Evolutionary conservation across 371 early-diverging fungal genomes (phyloP).

Genomic region (Neoconidiobolus thromboides): DNA sequence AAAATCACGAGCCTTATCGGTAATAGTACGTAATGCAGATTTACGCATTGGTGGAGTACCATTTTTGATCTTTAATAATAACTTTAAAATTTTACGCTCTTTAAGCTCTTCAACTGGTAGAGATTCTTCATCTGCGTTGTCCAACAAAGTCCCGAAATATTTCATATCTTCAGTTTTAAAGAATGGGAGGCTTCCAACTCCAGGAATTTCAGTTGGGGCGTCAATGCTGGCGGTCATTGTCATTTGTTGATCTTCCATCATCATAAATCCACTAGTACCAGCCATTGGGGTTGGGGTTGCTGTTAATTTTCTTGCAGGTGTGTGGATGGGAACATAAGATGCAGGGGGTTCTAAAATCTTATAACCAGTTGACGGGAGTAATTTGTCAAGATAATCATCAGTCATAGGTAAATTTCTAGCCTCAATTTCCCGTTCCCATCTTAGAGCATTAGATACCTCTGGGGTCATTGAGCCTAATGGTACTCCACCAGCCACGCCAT

Average conservation of each 20-base stretch:
- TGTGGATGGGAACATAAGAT: conserved; percentile 81
- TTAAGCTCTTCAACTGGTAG: conserved; percentile 75
- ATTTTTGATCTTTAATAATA: conserved; percentile 92
- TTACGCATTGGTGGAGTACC: conserved; percentile 92
- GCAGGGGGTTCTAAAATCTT: conserved; percentile 77
- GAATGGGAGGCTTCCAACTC: conserved; percentile 74
- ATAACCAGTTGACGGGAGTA: conserved; percentile 85
- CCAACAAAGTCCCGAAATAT: conserved; percentile 81
- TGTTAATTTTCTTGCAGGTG: conserved; percentile 84
- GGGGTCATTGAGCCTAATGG: conserved; percentile 56
- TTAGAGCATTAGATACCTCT: conserved; percentile 45
- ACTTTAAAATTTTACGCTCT: conserved; percentile 88
- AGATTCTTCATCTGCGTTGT: conserved; percentile 64
- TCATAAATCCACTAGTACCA: conserved; percentile 73
- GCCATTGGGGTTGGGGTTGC: conserved; percentile 84
- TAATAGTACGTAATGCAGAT: conserved; percentile 77
- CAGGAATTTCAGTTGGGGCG: conserved; percentile 71
- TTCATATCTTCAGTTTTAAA: conserved; percentile 95
- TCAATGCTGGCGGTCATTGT: conserved; percentile 19
- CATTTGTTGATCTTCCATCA: conserved; percentile 37
- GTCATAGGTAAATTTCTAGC: conserved; percentile 62
- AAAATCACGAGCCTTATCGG: conserved; percentile 88
- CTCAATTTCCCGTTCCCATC: conserved; percentile 75
- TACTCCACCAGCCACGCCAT: not conserved
- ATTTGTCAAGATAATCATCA: conserved; percentile 85